phyloP scores from a whole-genome alignment of 306 rosid species.

The Pterocarpus santalinus region DNA sequence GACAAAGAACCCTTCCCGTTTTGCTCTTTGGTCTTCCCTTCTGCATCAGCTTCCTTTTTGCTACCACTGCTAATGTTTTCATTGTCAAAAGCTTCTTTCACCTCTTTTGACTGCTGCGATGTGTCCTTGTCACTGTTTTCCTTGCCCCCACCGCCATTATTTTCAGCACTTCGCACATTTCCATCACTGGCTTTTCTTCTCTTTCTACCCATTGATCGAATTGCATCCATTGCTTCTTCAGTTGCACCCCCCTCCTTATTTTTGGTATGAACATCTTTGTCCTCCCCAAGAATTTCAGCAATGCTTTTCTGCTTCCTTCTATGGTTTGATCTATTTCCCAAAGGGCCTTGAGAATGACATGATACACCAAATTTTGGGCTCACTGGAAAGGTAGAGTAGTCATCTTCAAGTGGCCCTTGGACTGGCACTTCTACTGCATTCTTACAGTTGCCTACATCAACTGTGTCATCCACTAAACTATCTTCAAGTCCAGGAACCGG shows the following conservation, averaged over 20 bases:
- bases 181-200: slow-evolving; percentile 53
- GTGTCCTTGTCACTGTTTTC: slow-evolving; percentile 41
- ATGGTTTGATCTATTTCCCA: slow-evolving; percentile 50
- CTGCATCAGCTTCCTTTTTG: slow-evolving; percentile 38
- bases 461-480: slow-evolving; percentile 32
- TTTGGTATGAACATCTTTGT: slow-evolving; percentile 45
- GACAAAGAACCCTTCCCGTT: slow-evolving; percentile 48
- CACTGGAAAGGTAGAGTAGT: slow-evolving; percentile 52
- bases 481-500: slow-evolving; percentile 76
- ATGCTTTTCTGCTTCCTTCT: slow-evolving; percentile 83
- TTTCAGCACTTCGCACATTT: slow-evolving; percentile 37
- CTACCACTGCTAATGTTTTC: slow-evolving; percentile 34
- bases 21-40: slow-evolving; percentile 44
- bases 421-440: slow-evolving; percentile 53
- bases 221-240: slow-evolving; percentile 40
- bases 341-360: slow-evolving; percentile 33
- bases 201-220: slow-evolving; percentile 43
- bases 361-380: slow-evolving; percentile 46
- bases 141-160: slow-evolving; percentile 37
- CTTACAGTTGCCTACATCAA: slow-evolving; percentile 10
- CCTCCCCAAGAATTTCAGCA: slow-evolving; percentile 71
- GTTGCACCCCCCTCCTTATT: slow-evolving; percentile 39
- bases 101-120: slow-evolving; percentile 41
- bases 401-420: slow-evolving; percentile 72
- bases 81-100: slow-evolving; percentile 36